Evolutionary conservation across 1,139 yeast genomes (phyloP).

Genomic region (Blastobotrys illinoisensis): DNA sequence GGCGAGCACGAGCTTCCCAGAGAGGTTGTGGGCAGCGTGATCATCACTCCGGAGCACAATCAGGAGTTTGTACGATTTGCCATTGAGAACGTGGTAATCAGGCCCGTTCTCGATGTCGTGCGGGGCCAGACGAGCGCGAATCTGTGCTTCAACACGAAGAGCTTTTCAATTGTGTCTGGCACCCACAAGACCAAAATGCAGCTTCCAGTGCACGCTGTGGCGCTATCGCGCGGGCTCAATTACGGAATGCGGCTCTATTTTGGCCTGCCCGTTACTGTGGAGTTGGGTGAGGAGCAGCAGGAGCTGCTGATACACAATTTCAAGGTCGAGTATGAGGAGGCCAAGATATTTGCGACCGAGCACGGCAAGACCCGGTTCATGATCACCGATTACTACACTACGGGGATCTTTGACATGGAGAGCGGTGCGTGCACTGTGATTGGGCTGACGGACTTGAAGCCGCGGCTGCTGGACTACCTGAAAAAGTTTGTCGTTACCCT

Average conservation of each 20-base stretch:
- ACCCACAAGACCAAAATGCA: not conserved
- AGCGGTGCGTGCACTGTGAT: not conserved
- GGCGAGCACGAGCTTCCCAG: not conserved
- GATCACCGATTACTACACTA: slow-evolving; percentile 4
- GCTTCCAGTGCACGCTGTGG: not conserved
- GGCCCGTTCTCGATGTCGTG: not conserved
- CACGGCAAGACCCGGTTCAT: slow-evolving; percentile 1
- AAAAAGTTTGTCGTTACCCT: not conserved
- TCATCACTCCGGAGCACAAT: not conserved
- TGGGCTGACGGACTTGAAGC: not conserved
- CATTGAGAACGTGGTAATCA: not conserved
- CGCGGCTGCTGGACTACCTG: not conserved
- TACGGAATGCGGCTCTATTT: not conserved
- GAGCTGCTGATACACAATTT: not conserved
- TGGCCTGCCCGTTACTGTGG: not conserved
- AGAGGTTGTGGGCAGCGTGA: not conserved
- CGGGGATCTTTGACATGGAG: slow-evolving; percentile 5
- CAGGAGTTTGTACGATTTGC: not conserved
- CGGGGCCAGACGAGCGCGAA: not conserved
- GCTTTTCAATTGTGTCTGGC: not conserved
- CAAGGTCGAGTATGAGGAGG: not conserved
- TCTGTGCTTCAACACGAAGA: not conserved
- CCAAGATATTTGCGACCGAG: not conserved
- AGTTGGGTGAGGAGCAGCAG: not conserved
- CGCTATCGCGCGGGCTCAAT: not conserved